Conservation (phyloP, 352 stramenopile genomes). For the Proteromonas lacertae region DNA sequence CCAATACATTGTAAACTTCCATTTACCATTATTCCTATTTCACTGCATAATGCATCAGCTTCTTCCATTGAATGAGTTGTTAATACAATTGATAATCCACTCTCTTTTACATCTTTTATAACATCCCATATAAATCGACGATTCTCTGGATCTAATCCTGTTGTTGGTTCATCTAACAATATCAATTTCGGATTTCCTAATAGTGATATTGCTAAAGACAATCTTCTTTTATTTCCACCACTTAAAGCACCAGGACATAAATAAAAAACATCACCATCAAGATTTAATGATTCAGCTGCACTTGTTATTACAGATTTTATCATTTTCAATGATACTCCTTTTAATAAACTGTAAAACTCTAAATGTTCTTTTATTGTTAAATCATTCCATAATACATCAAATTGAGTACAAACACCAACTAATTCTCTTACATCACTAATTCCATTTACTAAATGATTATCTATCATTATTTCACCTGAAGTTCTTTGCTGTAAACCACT, state of each 20-base stretch:
- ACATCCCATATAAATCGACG: neutral
- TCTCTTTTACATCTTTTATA: slow-evolving; percentile 9
- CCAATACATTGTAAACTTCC: slow-evolving; percentile 7
- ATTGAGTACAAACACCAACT: slow-evolving; percentile 58
- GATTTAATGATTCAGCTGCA: too few relatives aligned
- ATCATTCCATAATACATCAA: slow-evolving; percentile 46
- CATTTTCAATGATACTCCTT: slow-evolving; percentile 20
- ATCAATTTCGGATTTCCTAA: neutral
- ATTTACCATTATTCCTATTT: slow-evolving; percentile 11
- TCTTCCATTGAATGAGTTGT: too few relatives aligned
- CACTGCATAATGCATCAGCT: too few relatives aligned
- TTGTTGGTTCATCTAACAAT: neutral
- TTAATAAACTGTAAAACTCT: slow-evolving; percentile 37
- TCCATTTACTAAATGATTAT: too few relatives aligned
- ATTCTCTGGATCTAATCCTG: neutral
- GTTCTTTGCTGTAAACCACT: too few relatives aligned
- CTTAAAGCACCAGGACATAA: too few relatives aligned
- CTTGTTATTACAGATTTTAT: too few relatives aligned
- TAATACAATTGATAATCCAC: too few relatives aligned
- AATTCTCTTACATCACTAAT: slow-evolving; percentile 8
- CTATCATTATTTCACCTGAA: too few relatives aligned
- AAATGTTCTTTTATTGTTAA: slow-evolving; percentile 49
- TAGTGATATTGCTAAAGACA: neutral
- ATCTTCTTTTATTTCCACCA: neutral
- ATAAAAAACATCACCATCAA: too few relatives aligned